Percentiles rank a stretch among this genome's conserved stretches.
Evolutionary conservation across 2,329 filamentous ascomycete genomes (phyloP).

Genomic region (Fusarium nematophilum): DNA sequence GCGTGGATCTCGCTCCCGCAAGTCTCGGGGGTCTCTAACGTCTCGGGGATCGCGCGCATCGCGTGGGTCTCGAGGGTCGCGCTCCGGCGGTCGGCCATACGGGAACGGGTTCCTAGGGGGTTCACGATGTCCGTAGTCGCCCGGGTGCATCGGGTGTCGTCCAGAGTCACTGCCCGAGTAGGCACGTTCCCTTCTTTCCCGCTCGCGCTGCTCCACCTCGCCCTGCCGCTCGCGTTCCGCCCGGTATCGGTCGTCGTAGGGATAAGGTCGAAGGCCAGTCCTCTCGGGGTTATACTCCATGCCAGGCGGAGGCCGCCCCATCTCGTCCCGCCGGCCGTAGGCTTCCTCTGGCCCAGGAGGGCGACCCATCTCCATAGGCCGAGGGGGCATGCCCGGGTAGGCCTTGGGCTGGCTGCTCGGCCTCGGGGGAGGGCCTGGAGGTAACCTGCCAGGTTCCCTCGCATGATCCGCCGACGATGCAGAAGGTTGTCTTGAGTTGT

Average conservation of each 20-base stretch:
- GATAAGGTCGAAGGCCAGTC: constrained; percentile 54
- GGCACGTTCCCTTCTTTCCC: constrained; percentile 58
- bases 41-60: constrained; percentile 46
- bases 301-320: constrained; percentile 49
- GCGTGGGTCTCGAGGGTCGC: constrained; percentile 51
- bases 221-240: constrained; percentile 60
- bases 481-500: constrained; percentile 62
- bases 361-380: constrained; percentile 60
- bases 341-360: constrained; percentile 53
- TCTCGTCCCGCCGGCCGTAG: constrained; percentile 64
- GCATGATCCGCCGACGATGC: constrained; percentile 59
- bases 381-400: constrained; percentile 57
- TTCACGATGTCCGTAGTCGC: constrained; percentile 55
- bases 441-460: constrained; percentile 53
- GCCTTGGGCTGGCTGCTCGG: constrained; percentile 65
- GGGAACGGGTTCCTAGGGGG: constrained; percentile 58
- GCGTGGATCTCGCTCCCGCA: constrained; percentile 50
- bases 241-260: constrained; percentile 66
- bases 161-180: constrained; percentile 62
- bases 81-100: constrained; percentile 58
- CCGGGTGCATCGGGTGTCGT: constrained; percentile 53
- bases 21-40: constrained; percentile 51
- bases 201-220: constrained; percentile 57
- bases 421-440: constrained; percentile 57
- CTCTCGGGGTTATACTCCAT: constrained; percentile 67